phyloP scores from a whole-genome alignment of 768 basidiomycete species.

The Lactifluus pinguis region DNA sequence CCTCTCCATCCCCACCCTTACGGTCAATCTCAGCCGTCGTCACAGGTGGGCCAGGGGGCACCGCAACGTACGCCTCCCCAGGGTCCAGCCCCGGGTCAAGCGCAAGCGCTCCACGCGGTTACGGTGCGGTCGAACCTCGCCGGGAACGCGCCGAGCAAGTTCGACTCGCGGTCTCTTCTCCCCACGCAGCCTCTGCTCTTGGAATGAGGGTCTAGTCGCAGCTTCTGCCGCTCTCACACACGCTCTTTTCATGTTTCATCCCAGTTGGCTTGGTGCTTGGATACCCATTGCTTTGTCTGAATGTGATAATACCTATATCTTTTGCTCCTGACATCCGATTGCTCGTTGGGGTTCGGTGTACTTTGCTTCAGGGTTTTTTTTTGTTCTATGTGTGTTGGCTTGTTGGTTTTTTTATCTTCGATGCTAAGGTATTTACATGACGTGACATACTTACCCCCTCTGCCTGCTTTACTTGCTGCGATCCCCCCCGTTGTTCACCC shows the following conservation, averaged over 20 bases:
- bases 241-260: background rate
- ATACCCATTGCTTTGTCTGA: background rate
- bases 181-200: conserved; percentile 18
- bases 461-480: background rate
- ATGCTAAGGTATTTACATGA: background rate
- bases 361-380: conserved; percentile 5
- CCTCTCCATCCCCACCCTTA: conserved; percentile 14
- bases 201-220: conserved; percentile 12
- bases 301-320: conserved; percentile 6
- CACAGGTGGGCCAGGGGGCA: conserved; percentile 4
- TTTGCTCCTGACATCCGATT: background rate
- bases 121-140: conserved; percentile 10
- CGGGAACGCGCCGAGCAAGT: conserved; percentile 16
- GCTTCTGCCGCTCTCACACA: too few relatives aligned
- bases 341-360: conserved; percentile 2
- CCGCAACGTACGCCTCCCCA: conserved; percentile 13
- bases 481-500: background rate
- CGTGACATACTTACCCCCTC: background rate
- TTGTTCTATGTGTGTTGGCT: background rate
- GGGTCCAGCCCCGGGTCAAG: conserved; percentile 14
- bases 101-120: conserved; percentile 15
- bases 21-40: conserved; percentile 7
- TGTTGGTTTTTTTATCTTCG: background rate
- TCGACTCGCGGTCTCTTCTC: conserved; percentile 17
- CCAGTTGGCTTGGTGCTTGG: background rate